Evolutionary conservation across 2,329 filamentous ascomycete genomes (phyloP), one percentile per base, ranked within the genome.

Genomic region (Chaetomiaceae sp.): DNA sequence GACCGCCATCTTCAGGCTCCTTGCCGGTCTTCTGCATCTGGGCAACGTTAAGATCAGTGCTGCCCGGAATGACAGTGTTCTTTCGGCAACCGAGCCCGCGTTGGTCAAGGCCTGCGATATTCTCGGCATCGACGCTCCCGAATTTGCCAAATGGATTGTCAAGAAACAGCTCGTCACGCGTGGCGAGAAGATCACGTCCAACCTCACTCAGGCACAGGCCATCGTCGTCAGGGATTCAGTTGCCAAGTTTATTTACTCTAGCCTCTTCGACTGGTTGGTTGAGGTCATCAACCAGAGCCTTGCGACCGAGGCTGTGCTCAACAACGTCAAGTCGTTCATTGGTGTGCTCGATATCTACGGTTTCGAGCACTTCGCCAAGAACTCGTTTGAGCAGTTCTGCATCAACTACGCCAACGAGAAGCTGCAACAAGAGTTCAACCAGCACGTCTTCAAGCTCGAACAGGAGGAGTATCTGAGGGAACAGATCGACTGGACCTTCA

Each of bases 371-470:
- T 99, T 99, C 65, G 92, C 93, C 56, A 97, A 96, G 77, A 99
- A 99, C 74, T 99, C 93, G 0, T 99, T 99, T 63, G 93, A 99
- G 69, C 93, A 99, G 69, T 99, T 99, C 71, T 99, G 93, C 73
- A 99, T 99, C 80, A 99, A 99, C 72, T 99, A 99, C 65, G 93
- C 93, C 71, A 99, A 99, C 70, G 93, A 99, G 72, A 99, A 99
- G 72, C 76, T 99, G 48, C 93, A 99, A 68, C 93, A 99, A 68
- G 92, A 97, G 68, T 99, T 99, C 77, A 99, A 99, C 71, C 89
- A 95, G 67, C 93, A 99, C 65, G 93, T 99, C 31, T 99, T 99
- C 81, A 96, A 97, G 70, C 81, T 99, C 19, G 93, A 99, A 69
- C 93, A 99, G 68, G 93, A 99, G 67, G 93, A 99, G 70, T 99